Percentiles rank a stretch among this genome's conserved stretches.
Evolutionary conservation across 1,139 yeast genomes (phyloP).

Genomic region (Candida sanyaensis): DNA sequence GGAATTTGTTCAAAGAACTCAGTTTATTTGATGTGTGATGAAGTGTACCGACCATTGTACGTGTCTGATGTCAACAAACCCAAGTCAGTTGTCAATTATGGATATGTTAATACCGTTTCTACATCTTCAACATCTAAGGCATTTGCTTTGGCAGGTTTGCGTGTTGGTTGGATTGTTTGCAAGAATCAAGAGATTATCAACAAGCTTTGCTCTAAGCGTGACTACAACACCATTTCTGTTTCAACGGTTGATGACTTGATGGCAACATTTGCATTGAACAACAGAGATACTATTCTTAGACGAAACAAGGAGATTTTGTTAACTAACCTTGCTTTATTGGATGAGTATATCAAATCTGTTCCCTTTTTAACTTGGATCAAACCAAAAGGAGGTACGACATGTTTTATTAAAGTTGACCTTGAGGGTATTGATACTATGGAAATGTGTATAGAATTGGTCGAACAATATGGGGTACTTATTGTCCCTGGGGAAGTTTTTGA

Average conservation of each 20-base stretch:
- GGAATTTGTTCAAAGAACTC: slow-evolving; percentile 35
- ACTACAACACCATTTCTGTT: slow-evolving; percentile 55
- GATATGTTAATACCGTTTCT: slow-evolving; percentile 45
- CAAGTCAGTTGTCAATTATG: slow-evolving; percentile 42
- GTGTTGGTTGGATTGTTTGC: slow-evolving; percentile 56
- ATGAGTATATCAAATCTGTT: slow-evolving; percentile 30
- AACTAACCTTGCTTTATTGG: slow-evolving; percentile 36
- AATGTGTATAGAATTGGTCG: slow-evolving; percentile 40
- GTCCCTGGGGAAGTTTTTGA: slow-evolving; percentile 58
- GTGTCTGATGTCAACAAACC: slow-evolving; percentile 30
- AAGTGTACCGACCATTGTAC: slow-evolving; percentile 57
- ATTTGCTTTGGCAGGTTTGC: slow-evolving; percentile 54
- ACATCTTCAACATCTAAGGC: slow-evolving; percentile 59
- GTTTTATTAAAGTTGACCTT: slow-evolving; percentile 38
- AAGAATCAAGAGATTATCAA: slow-evolving; percentile 29
- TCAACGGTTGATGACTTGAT: slow-evolving; percentile 51
- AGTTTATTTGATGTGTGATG: slow-evolving; percentile 50
- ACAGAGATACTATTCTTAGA: slow-evolving; percentile 33
- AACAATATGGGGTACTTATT: slow-evolving; percentile 31
- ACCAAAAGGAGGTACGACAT: slow-evolving; percentile 54
- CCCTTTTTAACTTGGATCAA: slow-evolving; percentile 36
- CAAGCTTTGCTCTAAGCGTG: slow-evolving; percentile 44
- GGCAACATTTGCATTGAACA: slow-evolving; percentile 43
- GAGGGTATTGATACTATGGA: slow-evolving; percentile 28
- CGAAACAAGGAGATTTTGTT: slow-evolving; percentile 41